These are phyloP conservation scores for Trichoderma polysporum DNA, from an alignment of 2,329 filamentous ascomycete species.

Conservation along the genomic window DNA sequence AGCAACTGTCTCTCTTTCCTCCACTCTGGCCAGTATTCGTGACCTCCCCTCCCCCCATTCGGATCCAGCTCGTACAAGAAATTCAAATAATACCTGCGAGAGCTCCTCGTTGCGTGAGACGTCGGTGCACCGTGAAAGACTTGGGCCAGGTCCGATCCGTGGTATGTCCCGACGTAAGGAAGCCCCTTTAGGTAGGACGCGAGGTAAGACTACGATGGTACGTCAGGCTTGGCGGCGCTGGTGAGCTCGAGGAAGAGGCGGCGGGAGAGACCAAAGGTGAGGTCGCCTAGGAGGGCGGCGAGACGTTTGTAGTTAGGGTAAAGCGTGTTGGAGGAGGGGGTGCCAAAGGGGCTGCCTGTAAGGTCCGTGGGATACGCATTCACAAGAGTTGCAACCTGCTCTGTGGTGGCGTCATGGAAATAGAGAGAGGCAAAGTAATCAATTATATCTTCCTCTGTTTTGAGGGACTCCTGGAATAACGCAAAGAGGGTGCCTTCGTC, in stretches of 20 bases:
- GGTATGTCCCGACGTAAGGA: conserved; percentile 68
- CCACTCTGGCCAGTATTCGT: conserved; percentile 44
- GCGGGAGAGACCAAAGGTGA: conserved; percentile 71
- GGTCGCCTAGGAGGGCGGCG: conserved; percentile 71
- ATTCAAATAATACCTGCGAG: conserved; percentile 68
- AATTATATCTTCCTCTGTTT: conserved; percentile 56
- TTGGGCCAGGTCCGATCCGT: conserved; percentile 65
- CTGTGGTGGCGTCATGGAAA: conserved; percentile 56
- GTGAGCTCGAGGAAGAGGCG: conserved; percentile 56
- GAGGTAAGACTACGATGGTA: conserved; percentile 73
- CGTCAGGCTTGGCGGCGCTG: too few species aligned
- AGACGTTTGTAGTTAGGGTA: conserved; percentile 77
- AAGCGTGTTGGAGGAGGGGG: conserved; percentile 57
- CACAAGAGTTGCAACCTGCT: conserved; percentile 56
- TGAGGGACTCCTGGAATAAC: conserved; percentile 67
- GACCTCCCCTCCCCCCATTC: conserved; percentile 51
- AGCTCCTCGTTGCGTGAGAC: conserved; percentile 54
- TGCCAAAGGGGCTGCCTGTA: conserved; percentile 66
- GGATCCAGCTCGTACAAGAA: conserved; percentile 72
- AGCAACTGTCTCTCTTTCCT: conserved; percentile 47
- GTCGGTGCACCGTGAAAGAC: conserved; percentile 65
- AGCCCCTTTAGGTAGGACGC: conserved; percentile 54
- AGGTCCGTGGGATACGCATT: conserved; percentile 57
- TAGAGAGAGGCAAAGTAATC: conserved; percentile 62
- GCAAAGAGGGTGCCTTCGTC: conserved; percentile 77